Base-by-base conservation (phyloP, 768 basidiomycete genomes). In the Panaeolus cyanescens region DNA sequence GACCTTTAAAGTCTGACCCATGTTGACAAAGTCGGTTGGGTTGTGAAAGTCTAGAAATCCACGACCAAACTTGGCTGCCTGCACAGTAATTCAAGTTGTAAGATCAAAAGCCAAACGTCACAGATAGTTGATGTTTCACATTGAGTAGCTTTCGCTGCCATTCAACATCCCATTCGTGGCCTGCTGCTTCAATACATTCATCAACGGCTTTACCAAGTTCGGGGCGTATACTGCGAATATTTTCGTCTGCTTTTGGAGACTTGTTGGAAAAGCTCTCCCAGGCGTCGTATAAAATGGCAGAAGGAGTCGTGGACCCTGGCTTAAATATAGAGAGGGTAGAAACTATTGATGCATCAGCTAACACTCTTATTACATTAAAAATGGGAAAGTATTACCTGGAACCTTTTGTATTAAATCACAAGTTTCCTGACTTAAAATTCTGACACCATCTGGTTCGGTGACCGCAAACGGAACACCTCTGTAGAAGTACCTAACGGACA, bases 51-150 rank as follows among this genome's bases (percentile, higher is more conserved):
- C 97, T 64, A 99, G 75, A 71, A 95, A 99, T 0, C 93, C 91
- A 62, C 95, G 86, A 1, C 96, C 97, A 69, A 96, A 98, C 71
- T 95, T 95, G 7, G 96, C 96, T n/a, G 96, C 95, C 93, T 96
- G 65, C 0, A 31, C 33, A 31, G 19, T 54, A 20, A 37, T 61
- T 33, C 34, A 61, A 19, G 53, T 19, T 15, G 8, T 56, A 31
- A 54, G 58, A 19, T 22, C 2, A 31, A 10, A 13, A 20, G 19
- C 54, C 37, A 54, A 57, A 60, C n/a, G 22, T 34, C 32, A 34
- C 9, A 60, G 61, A 36, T 70, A 20, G 15, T 6, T 10, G 19
- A 20, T 22, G 5, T 58, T 83, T 66, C 62, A 95, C 95, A 71
- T 88, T 92, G 19, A 99, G 80, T 53, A 99, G 82, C 34, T 85